Evolutionary conservation across 2,329 filamentous ascomycete genomes (phyloP), one percentile per base, ranked within the genome.

Genomic region (Rhinocladiella mackenziei): DNA sequence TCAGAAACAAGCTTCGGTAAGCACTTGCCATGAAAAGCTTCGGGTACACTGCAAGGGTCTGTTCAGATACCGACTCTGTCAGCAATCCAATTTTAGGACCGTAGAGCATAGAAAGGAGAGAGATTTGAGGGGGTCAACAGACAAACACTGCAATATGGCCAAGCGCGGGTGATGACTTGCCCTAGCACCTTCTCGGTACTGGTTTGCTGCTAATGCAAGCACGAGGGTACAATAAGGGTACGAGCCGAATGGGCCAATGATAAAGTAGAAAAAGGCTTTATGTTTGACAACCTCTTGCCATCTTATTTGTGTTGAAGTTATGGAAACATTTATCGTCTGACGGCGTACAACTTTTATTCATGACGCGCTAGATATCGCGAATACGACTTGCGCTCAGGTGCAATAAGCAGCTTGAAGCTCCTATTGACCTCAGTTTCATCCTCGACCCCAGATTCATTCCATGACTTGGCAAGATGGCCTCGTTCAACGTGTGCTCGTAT

Each of bases 401-500:
- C n/a, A n/a, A n/a, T n/a, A n/a, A n/a, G n/a, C n/a, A n/a, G 22
- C 25, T 40, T 17, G 31, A 26, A 25, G 25, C 26, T 17, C 7
- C 23, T 26, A 8, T 26, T n/a, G 10, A 33, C 20, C 31, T 26
- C 10, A 14, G 36, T 11, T 30, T 13, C 29, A 31, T 46, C 17
- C 13, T 8, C 11, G 25, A 8, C 10, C 13, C 18, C 11, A 22
- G 14, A 8, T 26, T 26, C 23, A 26, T 26, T 26, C 2, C 13
- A 15, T 29, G 13, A 7, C 13, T 5, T 7, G 14, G 8, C 36
- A 46, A 26, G 18, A 53, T 53, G 50, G 37, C 28, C 15, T 33
- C 49, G 11, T 46, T 48, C 33, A 48, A 38, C 26, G 36, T 53
- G 13, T 56, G 54, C 46, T 46, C 54, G 25, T 49, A 50, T 19